Percentiles rank a stretch among this genome's conserved stretches.
Conservation (phyloP, 768 basidiomycete species). For the Albatrellus ellisii region DNA sequence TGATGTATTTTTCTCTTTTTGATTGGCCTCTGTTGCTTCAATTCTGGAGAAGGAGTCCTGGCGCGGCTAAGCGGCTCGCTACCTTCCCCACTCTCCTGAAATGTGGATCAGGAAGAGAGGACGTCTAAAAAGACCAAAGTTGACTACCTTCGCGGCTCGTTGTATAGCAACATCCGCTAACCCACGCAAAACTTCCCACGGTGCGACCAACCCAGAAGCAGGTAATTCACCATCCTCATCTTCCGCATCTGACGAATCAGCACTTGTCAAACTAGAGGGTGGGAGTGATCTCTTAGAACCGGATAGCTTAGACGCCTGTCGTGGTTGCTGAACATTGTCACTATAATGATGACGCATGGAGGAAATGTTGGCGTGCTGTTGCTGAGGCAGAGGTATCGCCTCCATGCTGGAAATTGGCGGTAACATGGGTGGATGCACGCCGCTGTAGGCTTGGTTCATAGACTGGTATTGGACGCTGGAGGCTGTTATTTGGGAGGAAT, state of each 20-base stretch:
- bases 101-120: neutral
- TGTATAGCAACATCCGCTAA: slow-evolving; percentile 74
- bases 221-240: slow-evolving; percentile 78
- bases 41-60: slow-evolving; percentile 58
- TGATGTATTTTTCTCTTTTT: slow-evolving; percentile 68
- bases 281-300: slow-evolving; percentile 47
- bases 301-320: slow-evolving; percentile 17
- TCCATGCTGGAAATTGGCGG: slow-evolving; percentile 13
- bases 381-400: slow-evolving; percentile 5
- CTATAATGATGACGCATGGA: slow-evolving; percentile 43
- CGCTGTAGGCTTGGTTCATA: slow-evolving; percentile 5
- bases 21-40: slow-evolving; percentile 45
- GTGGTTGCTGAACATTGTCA: slow-evolving; percentile 24
- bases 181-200: slow-evolving; percentile 75
- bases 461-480: slow-evolving; percentile 6
- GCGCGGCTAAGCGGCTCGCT: slow-evolving; percentile 68
- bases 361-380: slow-evolving; percentile 36
- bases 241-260: slow-evolving; percentile 76
- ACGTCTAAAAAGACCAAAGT: neutral
- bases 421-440: slow-evolving; percentile 9
- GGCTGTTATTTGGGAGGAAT: slow-evolving; percentile 4
- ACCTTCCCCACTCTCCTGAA: slow-evolving; percentile 62
- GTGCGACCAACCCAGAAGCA: slow-evolving; percentile 69
- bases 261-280: slow-evolving; percentile 59
- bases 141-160: slow-evolving; percentile 57